phyloP scores from a whole-genome alignment of 768 basidiomycete genomes.

The Boletus fagicola region DNA sequence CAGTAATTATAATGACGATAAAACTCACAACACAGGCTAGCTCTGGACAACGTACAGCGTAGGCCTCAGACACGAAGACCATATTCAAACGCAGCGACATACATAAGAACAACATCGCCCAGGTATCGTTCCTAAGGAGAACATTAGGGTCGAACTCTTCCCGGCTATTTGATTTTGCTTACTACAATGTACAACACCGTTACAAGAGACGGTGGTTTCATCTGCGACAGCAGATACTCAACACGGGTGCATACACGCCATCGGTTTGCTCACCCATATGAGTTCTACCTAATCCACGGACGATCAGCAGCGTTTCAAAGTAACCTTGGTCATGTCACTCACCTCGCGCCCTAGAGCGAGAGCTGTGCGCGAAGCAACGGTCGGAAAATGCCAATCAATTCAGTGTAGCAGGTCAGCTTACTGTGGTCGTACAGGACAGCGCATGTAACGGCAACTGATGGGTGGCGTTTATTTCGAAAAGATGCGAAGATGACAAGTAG shows the following conservation, averaged over 20 bases:
- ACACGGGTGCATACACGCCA: not conserved
- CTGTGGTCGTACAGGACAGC: constrained; percentile 32
- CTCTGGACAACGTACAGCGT: constrained; percentile 5
- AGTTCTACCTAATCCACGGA: constrained; percentile 25
- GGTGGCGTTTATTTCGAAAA: constrained; percentile 3
- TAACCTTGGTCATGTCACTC: constrained; percentile 2
- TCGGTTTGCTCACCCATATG: constrained; percentile 26
- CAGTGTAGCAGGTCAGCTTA: not conserved
- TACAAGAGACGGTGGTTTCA: constrained; percentile 27
- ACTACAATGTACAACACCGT: constrained; percentile 27
- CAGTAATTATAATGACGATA: not conserved
- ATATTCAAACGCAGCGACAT: constrained; percentile 1
- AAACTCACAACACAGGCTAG: constrained; percentile 21
- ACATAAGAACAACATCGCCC: constrained; percentile 32
- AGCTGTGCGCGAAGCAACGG: constrained; percentile 7
- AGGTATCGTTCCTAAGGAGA: constrained; percentile 30
- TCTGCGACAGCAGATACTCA: constrained; percentile 15
- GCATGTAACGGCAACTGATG: constrained; percentile 29
- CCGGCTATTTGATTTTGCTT: not conserved
- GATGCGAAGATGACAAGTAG: not conserved
- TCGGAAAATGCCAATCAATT: not conserved
- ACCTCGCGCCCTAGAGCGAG: constrained; percentile 31
- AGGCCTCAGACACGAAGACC: constrained; percentile 4
- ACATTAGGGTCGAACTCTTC: not conserved
- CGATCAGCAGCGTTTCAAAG: not conserved